Evolutionary conservation across 306 rosid species (phyloP).

Genomic region (Malus sieversii): DNA sequence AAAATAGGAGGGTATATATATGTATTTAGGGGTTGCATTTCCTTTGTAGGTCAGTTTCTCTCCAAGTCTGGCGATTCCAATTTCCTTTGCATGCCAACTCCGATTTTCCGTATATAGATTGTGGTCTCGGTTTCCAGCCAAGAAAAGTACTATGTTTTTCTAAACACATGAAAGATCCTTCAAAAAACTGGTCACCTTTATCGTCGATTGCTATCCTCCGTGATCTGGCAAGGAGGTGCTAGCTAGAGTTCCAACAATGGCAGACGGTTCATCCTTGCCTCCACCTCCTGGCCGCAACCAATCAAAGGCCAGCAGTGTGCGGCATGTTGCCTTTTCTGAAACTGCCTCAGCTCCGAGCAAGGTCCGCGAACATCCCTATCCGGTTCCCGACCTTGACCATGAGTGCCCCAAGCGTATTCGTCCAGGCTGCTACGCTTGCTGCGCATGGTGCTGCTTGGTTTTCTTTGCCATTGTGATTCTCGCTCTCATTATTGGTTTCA

Average conservation of each 20-base stretch:
- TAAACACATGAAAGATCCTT: background rate
- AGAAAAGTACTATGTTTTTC: background rate
- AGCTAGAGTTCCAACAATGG: constrained; percentile 21
- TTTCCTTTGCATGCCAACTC: background rate
- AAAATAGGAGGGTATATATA: background rate
- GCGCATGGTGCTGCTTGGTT: constrained; percentile 32
- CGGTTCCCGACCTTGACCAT: background rate
- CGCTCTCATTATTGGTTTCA: constrained; percentile 21
- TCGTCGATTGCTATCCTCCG: background rate
- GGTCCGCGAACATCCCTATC: background rate
- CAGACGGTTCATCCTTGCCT: constrained; percentile 7
- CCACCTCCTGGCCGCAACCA: constrained; percentile 7
- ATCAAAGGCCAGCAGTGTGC: constrained; percentile 7
- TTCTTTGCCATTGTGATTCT: constrained; percentile 11
- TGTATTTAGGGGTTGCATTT: background rate
- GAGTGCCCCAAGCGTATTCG: background rate
- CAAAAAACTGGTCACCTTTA: background rate
- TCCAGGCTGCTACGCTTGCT: constrained; percentile 17
- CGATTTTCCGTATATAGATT: constrained; percentile 6
- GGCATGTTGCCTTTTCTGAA: constrained; percentile 15
- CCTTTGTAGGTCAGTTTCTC: background rate
- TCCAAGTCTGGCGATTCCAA: background rate
- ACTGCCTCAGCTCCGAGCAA: background rate
- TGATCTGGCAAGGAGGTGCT: constrained; percentile 12
- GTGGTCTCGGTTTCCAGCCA: background rate